Evolutionary conservation across 805 yeast genomes (phyloP).

Genomic region (Candida oleophila): DNA sequence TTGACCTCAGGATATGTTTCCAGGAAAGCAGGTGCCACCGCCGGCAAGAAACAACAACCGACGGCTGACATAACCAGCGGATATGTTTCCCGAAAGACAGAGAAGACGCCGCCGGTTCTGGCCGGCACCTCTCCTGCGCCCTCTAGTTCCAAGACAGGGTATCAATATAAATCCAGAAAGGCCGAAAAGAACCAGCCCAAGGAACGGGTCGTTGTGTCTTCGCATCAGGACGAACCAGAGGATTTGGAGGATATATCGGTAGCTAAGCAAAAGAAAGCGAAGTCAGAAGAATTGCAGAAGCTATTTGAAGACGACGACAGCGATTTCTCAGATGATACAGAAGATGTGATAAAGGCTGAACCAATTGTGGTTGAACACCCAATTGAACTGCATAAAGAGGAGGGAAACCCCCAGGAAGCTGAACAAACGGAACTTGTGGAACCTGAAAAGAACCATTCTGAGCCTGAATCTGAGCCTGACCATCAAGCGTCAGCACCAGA

Average conservation of each 20-base stretch:
- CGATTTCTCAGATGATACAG: conserved; percentile 7
- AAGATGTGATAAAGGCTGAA: conserved; percentile 6
- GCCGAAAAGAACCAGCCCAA: conserved; percentile 25
- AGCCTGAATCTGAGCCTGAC: no score
- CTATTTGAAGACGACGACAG: conserved; percentile 32
- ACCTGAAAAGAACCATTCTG: background rate
- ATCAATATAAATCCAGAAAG: conserved; percentile 38
- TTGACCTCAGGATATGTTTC: conserved; percentile 30
- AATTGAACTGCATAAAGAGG: conserved; percentile 7
- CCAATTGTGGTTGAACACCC: conserved; percentile 11
- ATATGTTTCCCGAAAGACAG: conserved; percentile 20
- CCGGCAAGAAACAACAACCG: conserved; percentile 6
- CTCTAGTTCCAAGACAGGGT: conserved; percentile 5
- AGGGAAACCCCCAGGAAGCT: conserved; percentile 5
- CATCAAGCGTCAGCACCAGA: no score
- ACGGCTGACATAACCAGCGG: conserved; percentile 11
- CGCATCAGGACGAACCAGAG: conserved; percentile 11
- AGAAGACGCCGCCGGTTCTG: conserved; percentile 11
- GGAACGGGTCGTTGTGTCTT: conserved; percentile 38
- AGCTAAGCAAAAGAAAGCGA: conserved; percentile 7
- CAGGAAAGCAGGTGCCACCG: conserved; percentile 14
- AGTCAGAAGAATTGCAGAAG: conserved; percentile 25
- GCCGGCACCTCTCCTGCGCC: conserved; percentile 11
- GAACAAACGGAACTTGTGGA: background rate
- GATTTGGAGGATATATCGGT: conserved; percentile 6